These are phyloP conservation scores for Trichoderma simmonsii DNA, from an alignment of 2,329 filamentous ascomycete genomes.

Conservation along the genomic window DNA sequence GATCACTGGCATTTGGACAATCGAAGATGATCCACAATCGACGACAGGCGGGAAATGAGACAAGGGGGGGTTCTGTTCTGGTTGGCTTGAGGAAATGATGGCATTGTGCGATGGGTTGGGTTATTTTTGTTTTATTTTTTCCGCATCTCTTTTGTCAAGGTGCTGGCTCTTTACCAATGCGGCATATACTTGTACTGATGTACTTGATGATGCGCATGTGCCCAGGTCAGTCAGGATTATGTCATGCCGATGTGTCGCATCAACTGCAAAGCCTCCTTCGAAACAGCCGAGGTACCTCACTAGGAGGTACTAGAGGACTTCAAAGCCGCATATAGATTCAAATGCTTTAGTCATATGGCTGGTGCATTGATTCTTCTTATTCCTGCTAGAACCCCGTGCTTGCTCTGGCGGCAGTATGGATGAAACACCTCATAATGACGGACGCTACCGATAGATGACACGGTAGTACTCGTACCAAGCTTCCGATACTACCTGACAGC, in stretches of 20 bases:
- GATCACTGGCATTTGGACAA: slow-evolving; percentile 13
- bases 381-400: background rate
- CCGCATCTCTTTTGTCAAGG: background rate
- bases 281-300: slow-evolving; percentile 1
- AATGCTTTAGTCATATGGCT: background rate
- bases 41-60: slow-evolving; percentile 17
- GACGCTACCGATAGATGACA: background rate
- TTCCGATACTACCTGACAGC: background rate
- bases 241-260: background rate
- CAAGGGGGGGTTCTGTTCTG: background rate
- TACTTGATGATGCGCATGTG: background rate
- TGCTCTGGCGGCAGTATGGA: background rate
- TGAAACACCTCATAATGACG: background rate
- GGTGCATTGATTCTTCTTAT: background rate
- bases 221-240: background rate
- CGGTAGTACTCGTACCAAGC: background rate
- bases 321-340: background rate
- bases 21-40: slow-evolving; percentile 11
- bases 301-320: background rate
- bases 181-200: background rate
- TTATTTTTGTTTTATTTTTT: background rate
- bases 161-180: background rate
- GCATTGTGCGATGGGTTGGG: background rate
- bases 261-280: background rate
- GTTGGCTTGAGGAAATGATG: background rate